phyloP scores from a whole-genome alignment of 352 stramenopile species.

The Phytopythium montanum region DNA sequence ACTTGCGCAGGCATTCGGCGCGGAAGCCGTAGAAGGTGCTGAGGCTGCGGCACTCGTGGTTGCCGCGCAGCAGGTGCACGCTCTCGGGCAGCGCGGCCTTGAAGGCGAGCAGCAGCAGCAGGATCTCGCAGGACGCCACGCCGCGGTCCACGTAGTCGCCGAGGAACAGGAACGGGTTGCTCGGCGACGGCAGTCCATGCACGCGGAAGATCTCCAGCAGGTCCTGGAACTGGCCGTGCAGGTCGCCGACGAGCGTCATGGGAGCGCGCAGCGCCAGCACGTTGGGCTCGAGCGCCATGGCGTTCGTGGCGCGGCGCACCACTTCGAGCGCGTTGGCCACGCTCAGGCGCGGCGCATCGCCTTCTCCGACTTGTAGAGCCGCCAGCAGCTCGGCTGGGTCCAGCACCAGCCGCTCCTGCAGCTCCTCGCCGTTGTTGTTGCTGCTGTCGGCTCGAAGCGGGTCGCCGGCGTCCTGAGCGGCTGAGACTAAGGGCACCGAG shows the following conservation, averaged over 20 bases:
- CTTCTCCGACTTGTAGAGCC: slow-evolving; percentile 10
- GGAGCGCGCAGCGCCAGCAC: slow-evolving; percentile 45
- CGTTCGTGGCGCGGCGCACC: slow-evolving; percentile 46
- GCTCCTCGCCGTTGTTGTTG: slow-evolving; percentile 30
- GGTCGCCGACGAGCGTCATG: slow-evolving; percentile 72
- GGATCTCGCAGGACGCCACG: slow-evolving; percentile 96
- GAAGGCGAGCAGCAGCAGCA: slow-evolving; percentile 95
- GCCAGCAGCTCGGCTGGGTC: slow-evolving; percentile 32
- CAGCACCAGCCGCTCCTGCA: slow-evolving; percentile 16
- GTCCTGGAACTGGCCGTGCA: slow-evolving; percentile 99
- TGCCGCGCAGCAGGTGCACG: slow-evolving; percentile 98
- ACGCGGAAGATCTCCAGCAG: slow-evolving; percentile 84
- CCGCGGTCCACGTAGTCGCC: slow-evolving; percentile 92
- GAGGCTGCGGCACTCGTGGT: slow-evolving; percentile 98
- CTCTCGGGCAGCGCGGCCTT: slow-evolving; percentile 99
- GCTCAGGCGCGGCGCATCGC: slow-evolving; percentile 41
- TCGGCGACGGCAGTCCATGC: slow-evolving; percentile 35
- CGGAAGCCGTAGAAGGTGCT: slow-evolving; percentile 99
- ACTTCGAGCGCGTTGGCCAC: slow-evolving; percentile 53
- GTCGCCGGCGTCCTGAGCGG: slow-evolving; percentile 5
- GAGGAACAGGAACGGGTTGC: slow-evolving; percentile 98
- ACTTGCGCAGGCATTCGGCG: slow-evolving; percentile 93
- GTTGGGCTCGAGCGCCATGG: slow-evolving; percentile 59
- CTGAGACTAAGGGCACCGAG: slow-evolving; percentile 38
- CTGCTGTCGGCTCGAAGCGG: not conserved